Conservation (phyloP, 768 basidiomycete species). For the Tubosaeta sp. region DNA sequence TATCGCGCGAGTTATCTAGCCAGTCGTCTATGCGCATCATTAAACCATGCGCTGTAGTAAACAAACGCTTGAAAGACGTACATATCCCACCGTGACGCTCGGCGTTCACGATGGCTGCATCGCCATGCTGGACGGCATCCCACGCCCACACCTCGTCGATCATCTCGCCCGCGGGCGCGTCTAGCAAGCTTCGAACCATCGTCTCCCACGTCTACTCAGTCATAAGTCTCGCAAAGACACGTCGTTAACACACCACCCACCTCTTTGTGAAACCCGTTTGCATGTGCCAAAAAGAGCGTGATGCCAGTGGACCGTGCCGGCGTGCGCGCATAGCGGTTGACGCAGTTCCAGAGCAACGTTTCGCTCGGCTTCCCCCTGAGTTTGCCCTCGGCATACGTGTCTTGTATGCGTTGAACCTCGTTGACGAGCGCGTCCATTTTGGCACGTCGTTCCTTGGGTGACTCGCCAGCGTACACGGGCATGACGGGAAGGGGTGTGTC, state of each 20-base stretch:
- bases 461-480: slow-evolving; percentile 10
- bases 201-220: slow-evolving; percentile 73
- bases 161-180: slow-evolving; percentile 34
- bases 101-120: slow-evolving; percentile 68
- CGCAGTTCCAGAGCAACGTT: slow-evolving; percentile 59
- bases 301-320: slow-evolving; percentile 32
- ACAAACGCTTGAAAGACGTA: slow-evolving; percentile 30
- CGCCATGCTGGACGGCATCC: slow-evolving; percentile 85
- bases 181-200: slow-evolving; percentile 49
- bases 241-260: slow-evolving; percentile 32
- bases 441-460: slow-evolving; percentile 8
- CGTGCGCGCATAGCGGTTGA: slow-evolving; percentile 59
- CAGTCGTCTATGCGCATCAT: slow-evolving; percentile 56
- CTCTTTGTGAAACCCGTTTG: slow-evolving; percentile 87
- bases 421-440: slow-evolving; percentile 11
- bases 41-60: not conserved
- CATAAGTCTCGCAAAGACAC: not conserved
- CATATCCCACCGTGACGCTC: slow-evolving; percentile 53
- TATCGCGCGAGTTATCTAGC: slow-evolving; percentile 73
- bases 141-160: slow-evolving; percentile 78
- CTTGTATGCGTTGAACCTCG: slow-evolving; percentile 16
- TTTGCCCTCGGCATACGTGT: slow-evolving; percentile 8
- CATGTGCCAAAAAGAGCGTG: slow-evolving; percentile 75
- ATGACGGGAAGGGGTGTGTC: slow-evolving; percentile 22
- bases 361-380: slow-evolving; percentile 15